Evolutionary conservation across 179 eudicot species (phyloP).

Genomic region (Spinacia oleracea): DNA sequence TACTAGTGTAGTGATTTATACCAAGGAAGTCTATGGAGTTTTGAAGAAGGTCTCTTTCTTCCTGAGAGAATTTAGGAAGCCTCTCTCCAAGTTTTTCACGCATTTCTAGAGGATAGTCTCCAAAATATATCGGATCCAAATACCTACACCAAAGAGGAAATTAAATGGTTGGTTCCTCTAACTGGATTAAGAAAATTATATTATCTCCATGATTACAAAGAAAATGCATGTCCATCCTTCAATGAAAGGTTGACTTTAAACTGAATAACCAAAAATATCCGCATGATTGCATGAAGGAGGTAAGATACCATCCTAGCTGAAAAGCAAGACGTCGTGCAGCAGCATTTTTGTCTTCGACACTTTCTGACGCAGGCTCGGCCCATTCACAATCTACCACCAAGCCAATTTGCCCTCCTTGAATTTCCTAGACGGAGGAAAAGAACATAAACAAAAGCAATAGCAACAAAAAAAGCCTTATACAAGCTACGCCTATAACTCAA

Average conservation of each 20-base stretch:
- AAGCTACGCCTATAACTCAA: too few species aligned
- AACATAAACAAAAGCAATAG: constrained; percentile 12
- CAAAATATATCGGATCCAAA: constrained; percentile 76
- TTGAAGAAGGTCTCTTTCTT: constrained; percentile 55
- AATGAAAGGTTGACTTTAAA: not conserved
- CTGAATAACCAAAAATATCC: constrained; percentile 2
- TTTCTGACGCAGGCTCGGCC: constrained; percentile 73
- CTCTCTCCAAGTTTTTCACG: constrained; percentile 65
- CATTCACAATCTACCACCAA: constrained; percentile 80
- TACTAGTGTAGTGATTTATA: constrained; percentile 74
- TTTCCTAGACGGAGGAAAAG: constrained; percentile 39
- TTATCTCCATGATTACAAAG: not conserved
- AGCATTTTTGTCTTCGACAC: constrained; percentile 60
- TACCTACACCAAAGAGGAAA: constrained; percentile 47
- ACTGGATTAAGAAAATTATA: not conserved
- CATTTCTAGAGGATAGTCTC: constrained; percentile 79
- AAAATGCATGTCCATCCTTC: constrained; percentile 5
- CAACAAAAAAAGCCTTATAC: too few species aligned
- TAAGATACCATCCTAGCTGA: constrained; percentile 76
- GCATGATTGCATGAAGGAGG: constrained; percentile 13
- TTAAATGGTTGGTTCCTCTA: constrained; percentile 3
- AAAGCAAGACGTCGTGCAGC: constrained; percentile 79
- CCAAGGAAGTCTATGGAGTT: constrained; percentile 74
- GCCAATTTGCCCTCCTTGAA: constrained; percentile 76
- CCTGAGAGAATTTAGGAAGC: constrained; percentile 67